A percentile compares a stretch with the other conserved stretches of the same genome.
Conservation (phyloP, 2,329 filamentous ascomycete species). For the Aspergillus sp. region DNA sequence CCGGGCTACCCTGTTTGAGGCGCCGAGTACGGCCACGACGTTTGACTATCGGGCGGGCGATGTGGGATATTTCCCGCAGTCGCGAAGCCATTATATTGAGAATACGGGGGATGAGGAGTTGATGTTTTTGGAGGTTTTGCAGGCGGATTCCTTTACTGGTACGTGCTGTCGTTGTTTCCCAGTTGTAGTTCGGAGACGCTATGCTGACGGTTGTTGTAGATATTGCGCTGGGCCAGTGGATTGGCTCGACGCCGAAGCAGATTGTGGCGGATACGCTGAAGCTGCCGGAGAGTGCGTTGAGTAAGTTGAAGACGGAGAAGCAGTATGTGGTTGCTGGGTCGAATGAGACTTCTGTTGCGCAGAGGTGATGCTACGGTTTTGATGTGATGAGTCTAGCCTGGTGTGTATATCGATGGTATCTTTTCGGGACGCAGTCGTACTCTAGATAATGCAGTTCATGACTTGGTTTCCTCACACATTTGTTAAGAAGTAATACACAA, state of each 20-base stretch:
- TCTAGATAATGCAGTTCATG: too few relatives aligned
- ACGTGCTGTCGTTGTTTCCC: not conserved
- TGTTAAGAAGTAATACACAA: too few relatives aligned
- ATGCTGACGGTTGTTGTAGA: constrained; percentile 35
- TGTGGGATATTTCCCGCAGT: constrained; percentile 71
- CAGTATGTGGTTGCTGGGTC: constrained; percentile 42
- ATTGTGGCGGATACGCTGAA: constrained; percentile 57
- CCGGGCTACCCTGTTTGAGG: constrained; percentile 70
- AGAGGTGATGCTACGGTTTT: not conserved
- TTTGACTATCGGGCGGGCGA: constrained; percentile 75
- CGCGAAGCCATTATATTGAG: constrained; percentile 80
- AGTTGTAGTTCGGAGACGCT: too few relatives aligned
- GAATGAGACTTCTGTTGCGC: constrained; percentile 1
- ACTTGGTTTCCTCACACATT: too few relatives aligned
- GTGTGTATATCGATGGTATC: not conserved
- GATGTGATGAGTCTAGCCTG: not conserved
- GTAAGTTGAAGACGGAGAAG: constrained; percentile 44
- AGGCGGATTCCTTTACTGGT: constrained; percentile 61
- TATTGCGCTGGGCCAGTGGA: constrained; percentile 48
- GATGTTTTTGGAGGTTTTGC: constrained; percentile 73
- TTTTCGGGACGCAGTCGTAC: too few relatives aligned
- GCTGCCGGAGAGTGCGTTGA: constrained; percentile 39
- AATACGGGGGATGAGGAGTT: constrained; percentile 72
- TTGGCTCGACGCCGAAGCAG: constrained; percentile 53
- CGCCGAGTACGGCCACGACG: constrained; percentile 66